Evolutionary conservation across 306 rosid genomes (phyloP), one percentile per base, ranked within the genome.

Genomic region (Quercus ilex): DNA sequence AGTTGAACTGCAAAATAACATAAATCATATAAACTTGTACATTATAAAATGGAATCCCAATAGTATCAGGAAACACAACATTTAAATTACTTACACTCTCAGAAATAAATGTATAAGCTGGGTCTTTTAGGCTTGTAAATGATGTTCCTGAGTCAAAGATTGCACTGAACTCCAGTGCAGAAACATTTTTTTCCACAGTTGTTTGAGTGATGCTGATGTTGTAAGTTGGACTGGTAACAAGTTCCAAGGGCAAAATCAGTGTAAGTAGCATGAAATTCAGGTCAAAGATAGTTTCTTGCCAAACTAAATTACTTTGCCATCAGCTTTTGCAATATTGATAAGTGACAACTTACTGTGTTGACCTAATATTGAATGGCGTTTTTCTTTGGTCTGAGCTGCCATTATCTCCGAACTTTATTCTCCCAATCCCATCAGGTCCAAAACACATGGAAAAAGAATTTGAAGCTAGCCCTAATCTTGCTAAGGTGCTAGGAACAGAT

Each of bases 391-490:
- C 84, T 21, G 77, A 53, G 79, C 89, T 90, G 73, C 92, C 92
- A 78, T 80, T 84, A 78, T 91, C 97, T 59, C 99, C 99, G 78
- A 93, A 96, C 3, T 83, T 82, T 83, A 93, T 91, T 85, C 96
- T 90, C 78, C 98, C 98, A 57, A 21, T 0, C 41, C 91, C 92
- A 76, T 90, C 85, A 56, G 9, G 2, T 64, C 93, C 94, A 75
- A 96, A 96, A 85, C 99, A 93, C 98, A 96, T 89, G 77, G 99
- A 91, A 82, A 96, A 92, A 4, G 97, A 92, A 86, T 94, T 81
- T 51, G 91, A 81, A 57, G 87, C 85, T 65, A 87, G 73, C 18
- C 93, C 93, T 41, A 80, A 59, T 25, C 60, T 83, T 25, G 99
- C 97, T 80, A 91, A 89, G 82, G 90, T 82, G 86, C 93, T 94